Evolutionary conservation across 2,329 filamentous ascomycete species (phyloP).

Genomic region (Aspergillus cejpii): DNA sequence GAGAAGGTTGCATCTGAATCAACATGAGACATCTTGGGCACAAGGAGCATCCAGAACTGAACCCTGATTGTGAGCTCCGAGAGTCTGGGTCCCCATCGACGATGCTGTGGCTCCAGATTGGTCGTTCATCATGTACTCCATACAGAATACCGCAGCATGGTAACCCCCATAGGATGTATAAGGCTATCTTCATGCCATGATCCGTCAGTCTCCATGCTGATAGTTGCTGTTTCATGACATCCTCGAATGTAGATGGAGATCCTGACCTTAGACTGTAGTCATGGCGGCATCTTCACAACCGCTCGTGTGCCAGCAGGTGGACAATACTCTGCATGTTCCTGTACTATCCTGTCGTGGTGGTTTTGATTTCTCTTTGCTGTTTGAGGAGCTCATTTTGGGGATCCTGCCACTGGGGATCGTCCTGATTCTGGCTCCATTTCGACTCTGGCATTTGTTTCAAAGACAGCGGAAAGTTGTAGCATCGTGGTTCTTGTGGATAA

Average conservation of each 20-base stretch:
- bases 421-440: constrained; percentile 30
- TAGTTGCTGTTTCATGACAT: constrained; percentile 11
- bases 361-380: constrained; percentile 44
- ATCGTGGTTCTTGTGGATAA: constrained; percentile 27
- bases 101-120: not conserved
- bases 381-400: constrained; percentile 40
- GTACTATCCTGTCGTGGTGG: constrained; percentile 33
- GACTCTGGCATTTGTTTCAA: constrained; percentile 32
- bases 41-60: not conserved
- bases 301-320: constrained; percentile 26
- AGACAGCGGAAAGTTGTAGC: constrained; percentile 32
- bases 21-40: not conserved
- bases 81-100: not conserved
- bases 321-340: constrained; percentile 32
- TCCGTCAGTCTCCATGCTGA: constrained; percentile 4
- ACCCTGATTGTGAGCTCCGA: not conserved
- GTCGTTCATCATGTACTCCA: not conserved
- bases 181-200: not conserved
- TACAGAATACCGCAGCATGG: too few species aligned
- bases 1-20: not conserved
- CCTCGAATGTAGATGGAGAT: constrained; percentile 17
- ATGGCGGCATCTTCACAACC: constrained; percentile 25
- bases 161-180: not conserved
- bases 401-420: constrained; percentile 35
- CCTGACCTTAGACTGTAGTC: constrained; percentile 13